phyloP scores from a whole-genome alignment of 805 yeast genomes.

The Allodekkera sacchari region DNA sequence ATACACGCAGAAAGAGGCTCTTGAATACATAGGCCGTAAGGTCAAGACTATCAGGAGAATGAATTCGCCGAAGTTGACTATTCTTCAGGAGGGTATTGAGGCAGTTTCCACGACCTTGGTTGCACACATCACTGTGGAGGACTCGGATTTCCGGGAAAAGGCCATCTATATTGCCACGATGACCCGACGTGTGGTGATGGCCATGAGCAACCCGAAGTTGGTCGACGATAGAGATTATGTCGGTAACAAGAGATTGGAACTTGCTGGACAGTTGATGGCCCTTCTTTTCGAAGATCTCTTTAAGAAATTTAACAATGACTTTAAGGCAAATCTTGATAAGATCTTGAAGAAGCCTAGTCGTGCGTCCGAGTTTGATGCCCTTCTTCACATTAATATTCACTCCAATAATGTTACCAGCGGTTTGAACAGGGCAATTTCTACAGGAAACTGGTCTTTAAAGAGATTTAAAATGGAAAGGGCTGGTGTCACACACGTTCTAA shows the following conservation, averaged over 20 bases:
- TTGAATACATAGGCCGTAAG: conserved; percentile 81
- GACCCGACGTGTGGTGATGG: conserved; percentile 94
- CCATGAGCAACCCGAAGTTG: conserved; percentile 87
- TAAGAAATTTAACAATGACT: conserved; percentile 91
- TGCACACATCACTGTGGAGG: conserved; percentile 83
- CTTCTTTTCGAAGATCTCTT: conserved; percentile 92
- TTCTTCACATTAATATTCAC: conserved; percentile 81
- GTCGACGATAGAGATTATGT: conserved; percentile 99
- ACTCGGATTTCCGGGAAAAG: conserved; percentile 84
- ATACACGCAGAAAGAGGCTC: conserved; percentile 88
- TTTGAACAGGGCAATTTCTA: conserved; percentile 90
- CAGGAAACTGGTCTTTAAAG: conserved; percentile 98
- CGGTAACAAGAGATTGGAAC: conserved; percentile 92
- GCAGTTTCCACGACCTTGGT: conserved; percentile 93
- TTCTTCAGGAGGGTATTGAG: conserved; percentile 91
- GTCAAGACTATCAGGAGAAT: conserved; percentile 89
- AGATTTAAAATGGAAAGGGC: conserved; percentile 99
- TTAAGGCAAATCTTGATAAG: conserved; percentile 90
- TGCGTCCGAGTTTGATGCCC: conserved; percentile 91
- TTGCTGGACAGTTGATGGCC: conserved; percentile 97
- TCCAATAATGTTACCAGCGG: conserved; percentile 92
- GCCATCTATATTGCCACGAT: conserved; percentile 91
- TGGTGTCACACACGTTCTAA: conserved; percentile 94
- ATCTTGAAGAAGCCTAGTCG: conserved; percentile 89
- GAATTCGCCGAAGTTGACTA: conserved; percentile 69